Evolutionary conservation across 208 protist species (phyloP).

Genomic region (Acanthamoeba lenticulata): DNA sequence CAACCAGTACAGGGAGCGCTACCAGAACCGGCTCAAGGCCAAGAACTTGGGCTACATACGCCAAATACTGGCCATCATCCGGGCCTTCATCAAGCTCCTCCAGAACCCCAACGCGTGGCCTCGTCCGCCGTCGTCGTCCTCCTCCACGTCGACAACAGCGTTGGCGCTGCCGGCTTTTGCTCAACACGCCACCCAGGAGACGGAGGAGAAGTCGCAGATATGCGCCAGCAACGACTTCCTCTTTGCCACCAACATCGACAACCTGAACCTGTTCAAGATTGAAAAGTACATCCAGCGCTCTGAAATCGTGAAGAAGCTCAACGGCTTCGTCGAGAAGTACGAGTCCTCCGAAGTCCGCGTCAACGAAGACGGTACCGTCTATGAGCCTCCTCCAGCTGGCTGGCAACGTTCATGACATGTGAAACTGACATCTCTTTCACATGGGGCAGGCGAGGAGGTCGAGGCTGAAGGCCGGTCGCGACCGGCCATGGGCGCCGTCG

Average conservation of each 20-base stretch:
- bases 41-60: slow-evolving; percentile 92
- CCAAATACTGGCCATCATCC: slow-evolving; percentile 88
- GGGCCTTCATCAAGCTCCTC: slow-evolving; percentile 66
- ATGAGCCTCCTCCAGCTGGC: neutral
- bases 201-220: slow-evolving; percentile 39
- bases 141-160: neutral
- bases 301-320: slow-evolving; percentile 77
- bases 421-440: neutral
- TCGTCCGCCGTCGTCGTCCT: neutral
- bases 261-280: slow-evolving; percentile 83
- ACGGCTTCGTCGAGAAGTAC: slow-evolving; percentile 46
- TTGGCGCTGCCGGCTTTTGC: neutral
- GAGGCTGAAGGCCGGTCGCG: slow-evolving; percentile 8
- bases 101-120: slow-evolving; percentile 3
- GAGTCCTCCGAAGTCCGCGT: neutral
- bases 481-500: slow-evolving; percentile 50
- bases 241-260: slow-evolving; percentile 74
- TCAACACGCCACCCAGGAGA: neutral
- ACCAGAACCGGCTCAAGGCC: slow-evolving; percentile 88
- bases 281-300: slow-evolving; percentile 78
- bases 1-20: slow-evolving; percentile 86
- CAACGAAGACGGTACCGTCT: neutral
- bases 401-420: neutral
- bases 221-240: slow-evolving; percentile 80
- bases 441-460: neutral